These are phyloP conservation scores for Pseudopyrenochaeta lycopersici DNA, from an alignment of 2,329 filamentous ascomycete genomes.

Conservation along the genomic window DNA sequence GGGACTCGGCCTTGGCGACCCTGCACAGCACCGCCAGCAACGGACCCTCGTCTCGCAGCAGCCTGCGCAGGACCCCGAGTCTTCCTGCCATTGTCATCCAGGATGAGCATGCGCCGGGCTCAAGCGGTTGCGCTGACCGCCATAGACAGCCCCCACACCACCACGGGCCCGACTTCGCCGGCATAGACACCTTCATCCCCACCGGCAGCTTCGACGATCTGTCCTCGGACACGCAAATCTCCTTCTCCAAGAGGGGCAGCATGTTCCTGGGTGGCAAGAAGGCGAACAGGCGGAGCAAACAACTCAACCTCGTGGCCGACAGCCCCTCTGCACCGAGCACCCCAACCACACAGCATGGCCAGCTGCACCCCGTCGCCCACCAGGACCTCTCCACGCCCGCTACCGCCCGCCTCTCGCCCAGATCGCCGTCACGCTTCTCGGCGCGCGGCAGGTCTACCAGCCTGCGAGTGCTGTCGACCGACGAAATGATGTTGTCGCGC, in stretches of 20 bases:
- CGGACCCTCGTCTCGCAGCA: constrained; percentile 38
- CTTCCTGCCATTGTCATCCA: constrained; percentile 57
- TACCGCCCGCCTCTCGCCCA: constrained; percentile 36
- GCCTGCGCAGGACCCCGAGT: constrained; percentile 50
- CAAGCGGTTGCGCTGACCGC: constrained; percentile 6
- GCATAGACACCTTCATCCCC: constrained; percentile 65
- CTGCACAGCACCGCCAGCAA: constrained; percentile 45
- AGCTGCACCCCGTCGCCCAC: constrained; percentile 19
- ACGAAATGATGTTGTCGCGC: constrained; percentile 70
- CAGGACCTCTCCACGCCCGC: constrained; percentile 32
- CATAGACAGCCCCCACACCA: constrained; percentile 12
- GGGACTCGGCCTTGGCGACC: constrained; percentile 53
- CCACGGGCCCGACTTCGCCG: constrained; percentile 51
- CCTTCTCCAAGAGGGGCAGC: constrained; percentile 69
- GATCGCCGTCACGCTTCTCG: constrained; percentile 49
- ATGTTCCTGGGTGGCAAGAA: constrained; percentile 65
- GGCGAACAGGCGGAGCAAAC: constrained; percentile 50
- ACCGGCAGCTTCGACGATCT: constrained; percentile 63
- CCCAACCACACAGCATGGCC: constrained; percentile 21
- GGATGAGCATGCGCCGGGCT: constrained; percentile 39
- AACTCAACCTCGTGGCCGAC: constrained; percentile 35
- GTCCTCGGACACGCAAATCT: constrained; percentile 59
- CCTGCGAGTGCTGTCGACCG: constrained; percentile 66
- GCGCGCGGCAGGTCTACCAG: constrained; percentile 43
- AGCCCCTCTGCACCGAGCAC: constrained; percentile 21